Conservation (phyloP, 352 stramenopile genomes). For the Plasmopara viticola region DNA sequence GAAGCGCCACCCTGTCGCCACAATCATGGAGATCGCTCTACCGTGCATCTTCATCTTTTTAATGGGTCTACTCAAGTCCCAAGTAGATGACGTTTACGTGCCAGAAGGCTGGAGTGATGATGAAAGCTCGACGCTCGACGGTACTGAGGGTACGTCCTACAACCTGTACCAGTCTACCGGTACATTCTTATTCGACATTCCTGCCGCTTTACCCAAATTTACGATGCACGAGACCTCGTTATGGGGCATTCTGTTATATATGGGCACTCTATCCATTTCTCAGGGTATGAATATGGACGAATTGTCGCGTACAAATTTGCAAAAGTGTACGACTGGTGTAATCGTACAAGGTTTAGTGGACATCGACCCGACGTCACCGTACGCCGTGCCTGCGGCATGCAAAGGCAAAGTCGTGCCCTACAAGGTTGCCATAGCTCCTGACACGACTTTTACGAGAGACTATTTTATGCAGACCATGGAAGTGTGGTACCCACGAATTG, state of each 20-base stretch:
- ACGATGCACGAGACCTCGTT: slow-evolving; percentile 47
- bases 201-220: slow-evolving; percentile 35
- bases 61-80: slow-evolving; percentile 44
- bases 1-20: slow-evolving; percentile 43
- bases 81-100: slow-evolving; percentile 40
- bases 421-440: slow-evolving; percentile 52
- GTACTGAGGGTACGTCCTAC: slow-evolving; percentile 33
- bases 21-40: slow-evolving; percentile 44
- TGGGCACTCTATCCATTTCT: slow-evolving; percentile 35
- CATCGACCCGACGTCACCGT: slow-evolving; percentile 28
- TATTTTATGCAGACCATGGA: slow-evolving; percentile 67
- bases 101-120: slow-evolving; percentile 45
- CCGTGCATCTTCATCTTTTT: slow-evolving; percentile 58
- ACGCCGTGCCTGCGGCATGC: slow-evolving; percentile 31
- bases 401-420: slow-evolving; percentile 38
- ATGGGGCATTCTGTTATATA: slow-evolving; percentile 43
- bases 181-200: slow-evolving; percentile 24
- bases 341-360: slow-evolving; percentile 26
- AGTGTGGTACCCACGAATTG: slow-evolving; percentile 43
- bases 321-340: slow-evolving; percentile 27
- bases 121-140: slow-evolving; percentile 12
- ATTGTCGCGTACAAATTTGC: slow-evolving; percentile 22
- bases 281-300: slow-evolving; percentile 39
- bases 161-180: slow-evolving; percentile 44
- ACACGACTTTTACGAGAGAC: slow-evolving; percentile 53